A percentile compares a stretch with the other conserved stretches of the same genome.
These are phyloP conservation scores for Clarireedia paspali DNA, from an alignment of 2,329 filamentous ascomycete species.

Conservation along the genomic window DNA sequence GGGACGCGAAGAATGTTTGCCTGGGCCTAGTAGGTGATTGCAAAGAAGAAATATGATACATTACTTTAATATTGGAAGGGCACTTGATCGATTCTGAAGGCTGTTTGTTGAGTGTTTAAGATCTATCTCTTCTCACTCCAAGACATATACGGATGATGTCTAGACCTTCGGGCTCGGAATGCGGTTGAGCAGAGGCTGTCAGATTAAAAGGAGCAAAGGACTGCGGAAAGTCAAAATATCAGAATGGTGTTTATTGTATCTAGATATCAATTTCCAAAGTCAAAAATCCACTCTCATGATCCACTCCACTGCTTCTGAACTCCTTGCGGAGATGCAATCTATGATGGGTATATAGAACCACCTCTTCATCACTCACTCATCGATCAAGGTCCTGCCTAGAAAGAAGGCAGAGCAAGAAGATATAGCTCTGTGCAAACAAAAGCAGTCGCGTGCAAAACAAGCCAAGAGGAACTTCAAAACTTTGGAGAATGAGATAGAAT, in stretches of 20 bases:
- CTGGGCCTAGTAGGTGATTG: not conserved
- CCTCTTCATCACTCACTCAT: slow-evolving; percentile 1
- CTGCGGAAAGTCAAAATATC: not conserved
- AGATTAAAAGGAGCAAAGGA: too few relatives aligned
- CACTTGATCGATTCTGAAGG: not conserved
- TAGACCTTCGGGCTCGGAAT: not conserved
- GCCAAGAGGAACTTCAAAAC: not conserved
- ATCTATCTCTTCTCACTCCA: too few relatives aligned
- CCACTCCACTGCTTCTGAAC: not conserved
- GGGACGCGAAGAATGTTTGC: not conserved
- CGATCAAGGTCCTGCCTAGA: slow-evolving; percentile 2
- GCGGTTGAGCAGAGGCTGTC: not conserved
- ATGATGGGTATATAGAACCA: slow-evolving; percentile 2
- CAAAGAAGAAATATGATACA: slow-evolving; percentile 4
- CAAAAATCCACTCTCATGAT: not conserved
- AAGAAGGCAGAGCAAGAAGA: not conserved
- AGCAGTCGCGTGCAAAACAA: slow-evolving; percentile 7
- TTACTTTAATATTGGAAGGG: not conserved
- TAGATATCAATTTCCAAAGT: not conserved
- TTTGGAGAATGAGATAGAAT: slow-evolving; percentile 6
- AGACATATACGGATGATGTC: not conserved
- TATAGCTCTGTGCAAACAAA: not conserved
- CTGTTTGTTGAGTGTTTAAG: not conserved
- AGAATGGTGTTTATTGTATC: not conserved
- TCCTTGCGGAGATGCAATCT: slow-evolving; percentile 4